Percentiles rank a stretch among this genome's conserved stretches.
Conservation (phyloP, 2,329 filamentous ascomycete genomes). For the Kalmusia sp. region DNA sequence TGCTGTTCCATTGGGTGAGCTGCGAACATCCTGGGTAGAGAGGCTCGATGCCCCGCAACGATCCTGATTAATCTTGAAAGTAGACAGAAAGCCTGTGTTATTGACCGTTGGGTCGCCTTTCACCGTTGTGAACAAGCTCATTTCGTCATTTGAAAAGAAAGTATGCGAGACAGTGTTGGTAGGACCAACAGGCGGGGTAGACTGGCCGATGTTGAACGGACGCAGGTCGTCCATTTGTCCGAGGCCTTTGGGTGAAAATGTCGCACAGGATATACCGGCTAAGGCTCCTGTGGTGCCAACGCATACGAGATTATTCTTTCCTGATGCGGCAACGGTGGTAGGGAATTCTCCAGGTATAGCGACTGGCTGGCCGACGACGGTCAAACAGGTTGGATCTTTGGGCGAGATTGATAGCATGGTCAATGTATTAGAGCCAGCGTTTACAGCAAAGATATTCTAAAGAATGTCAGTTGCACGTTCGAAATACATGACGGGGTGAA, state of each 20-base stretch:
- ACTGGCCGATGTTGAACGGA: constrained; percentile 60
- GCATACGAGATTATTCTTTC: constrained; percentile 45
- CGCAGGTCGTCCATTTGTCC: constrained; percentile 43
- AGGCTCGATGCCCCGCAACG: constrained; percentile 9
- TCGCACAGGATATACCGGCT: constrained; percentile 48
- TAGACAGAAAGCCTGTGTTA: constrained; percentile 64
- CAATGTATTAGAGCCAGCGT: constrained; percentile 49
- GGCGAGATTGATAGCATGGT: constrained; percentile 46
- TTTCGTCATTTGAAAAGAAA: constrained; percentile 65
- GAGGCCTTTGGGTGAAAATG: constrained; percentile 36
- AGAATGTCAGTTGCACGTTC: constrained; percentile 18
- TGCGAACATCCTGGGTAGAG: constrained; percentile 32
- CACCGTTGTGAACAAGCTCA: constrained; percentile 61
- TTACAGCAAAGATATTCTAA: constrained; percentile 62
- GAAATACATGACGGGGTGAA: neutral
- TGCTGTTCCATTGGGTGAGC: constrained; percentile 62
- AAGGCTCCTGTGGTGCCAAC: constrained; percentile 46
- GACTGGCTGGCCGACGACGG: constrained; percentile 41
- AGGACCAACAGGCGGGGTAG: constrained; percentile 65
- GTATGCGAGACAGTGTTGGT: constrained; percentile 66
- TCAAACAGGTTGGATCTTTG: constrained; percentile 37
- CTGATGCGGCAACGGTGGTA: constrained; percentile 47
- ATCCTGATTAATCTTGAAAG: constrained; percentile 52
- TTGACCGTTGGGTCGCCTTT: constrained; percentile 65
- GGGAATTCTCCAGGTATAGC: constrained; percentile 48